Conservation (phyloP, 768 basidiomycete species). For the Saitozyma sp. region DNA sequence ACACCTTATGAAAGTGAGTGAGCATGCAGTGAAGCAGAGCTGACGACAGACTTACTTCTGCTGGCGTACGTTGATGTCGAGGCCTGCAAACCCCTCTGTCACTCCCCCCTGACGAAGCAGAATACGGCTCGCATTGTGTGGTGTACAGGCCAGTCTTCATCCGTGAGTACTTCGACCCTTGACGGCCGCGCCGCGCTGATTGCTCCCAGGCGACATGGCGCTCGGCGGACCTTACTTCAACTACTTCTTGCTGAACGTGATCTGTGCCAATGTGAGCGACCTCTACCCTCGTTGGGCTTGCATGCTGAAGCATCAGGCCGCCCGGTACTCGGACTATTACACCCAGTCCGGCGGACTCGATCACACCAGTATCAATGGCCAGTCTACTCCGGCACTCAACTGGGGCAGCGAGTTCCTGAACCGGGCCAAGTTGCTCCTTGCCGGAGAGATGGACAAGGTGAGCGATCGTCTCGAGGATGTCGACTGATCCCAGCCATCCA, state of each 20-base stretch:
- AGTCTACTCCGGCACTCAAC: slow-evolving; percentile 2
- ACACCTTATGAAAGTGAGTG: slow-evolving; percentile 23
- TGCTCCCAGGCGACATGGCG: slow-evolving; percentile 24
- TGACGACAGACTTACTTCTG: slow-evolving; percentile 20
- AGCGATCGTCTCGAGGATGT: background rate
- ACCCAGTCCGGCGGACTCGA: background rate
- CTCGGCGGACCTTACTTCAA: slow-evolving; percentile 28
- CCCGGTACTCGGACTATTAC: slow-evolving; percentile 16
- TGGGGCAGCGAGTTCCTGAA: slow-evolving; percentile 17
- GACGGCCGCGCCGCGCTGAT: background rate
- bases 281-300: background rate
- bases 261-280: slow-evolving; percentile 19
- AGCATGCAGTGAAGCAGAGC: background rate
- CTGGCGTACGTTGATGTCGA: slow-evolving; percentile 16
- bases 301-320: slow-evolving; percentile 11
- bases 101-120: slow-evolving; percentile 1
- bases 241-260: slow-evolving; percentile 24
- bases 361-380: too few relatives aligned
- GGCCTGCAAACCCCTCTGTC: too few relatives aligned
- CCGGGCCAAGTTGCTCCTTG: slow-evolving; percentile 17
- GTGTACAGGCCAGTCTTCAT: slow-evolving; percentile 30
- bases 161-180: slow-evolving; percentile 8
- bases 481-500: slow-evolving; percentile 17
- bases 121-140: slow-evolving; percentile 26
- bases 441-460: slow-evolving; percentile 27